Base-by-base conservation (phyloP, 2,329 filamentous ascomycete species). In the Salinomyces thailandicus region DNA sequence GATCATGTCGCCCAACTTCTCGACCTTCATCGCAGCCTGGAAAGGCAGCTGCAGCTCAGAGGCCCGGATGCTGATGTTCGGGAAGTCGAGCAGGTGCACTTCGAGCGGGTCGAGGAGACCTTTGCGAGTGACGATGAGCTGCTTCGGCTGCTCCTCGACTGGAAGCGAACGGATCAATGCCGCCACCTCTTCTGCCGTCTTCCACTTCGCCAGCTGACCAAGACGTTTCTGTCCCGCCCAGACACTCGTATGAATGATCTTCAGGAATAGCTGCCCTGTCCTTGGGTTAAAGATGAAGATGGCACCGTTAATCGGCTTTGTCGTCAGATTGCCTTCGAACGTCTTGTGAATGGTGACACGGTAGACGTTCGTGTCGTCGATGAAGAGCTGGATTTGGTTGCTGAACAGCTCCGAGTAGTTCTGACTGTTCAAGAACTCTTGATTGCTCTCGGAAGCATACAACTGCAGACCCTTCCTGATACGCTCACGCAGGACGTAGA, bases 281-380 rank as follows among this genome's bases (percentile, higher is more conserved):
- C 89, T 78, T n/a, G 93, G 91, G 60, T 98, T 98, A 75, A 98
- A 96, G 58, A 98, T 98, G 70, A 98, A 98, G 59, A 98, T 96
- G 31, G 93, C 91, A 58, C 91, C 91, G 60, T 98, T 98, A 72
- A 98, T 98, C 3, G 91, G 91, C 64, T 98, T 98, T 2, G 91
- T 98, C 0, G 91, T 98, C 75, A 98, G 70, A 59, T 98, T 98
- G 52, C 91, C 91, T 62, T 98, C 91, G 45, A 98, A 98, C 0
- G 91, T 98, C 75, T 98, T 98, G 72, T 98, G 91, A 45, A 98
- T 98, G 0, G 91, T 98, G 43, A 98, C 91, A 68, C 91, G 87
- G 60, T 98, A 98, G 35, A 98, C 93, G 54, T 98, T 98, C 42
- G 91, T 98, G 58, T 98, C 91, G 52, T 98, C 91, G 46, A 98